These are phyloP conservation scores for Fusarium buharicum DNA, from an alignment of 2,329 filamentous ascomycete species.

Conservation along the genomic window DNA sequence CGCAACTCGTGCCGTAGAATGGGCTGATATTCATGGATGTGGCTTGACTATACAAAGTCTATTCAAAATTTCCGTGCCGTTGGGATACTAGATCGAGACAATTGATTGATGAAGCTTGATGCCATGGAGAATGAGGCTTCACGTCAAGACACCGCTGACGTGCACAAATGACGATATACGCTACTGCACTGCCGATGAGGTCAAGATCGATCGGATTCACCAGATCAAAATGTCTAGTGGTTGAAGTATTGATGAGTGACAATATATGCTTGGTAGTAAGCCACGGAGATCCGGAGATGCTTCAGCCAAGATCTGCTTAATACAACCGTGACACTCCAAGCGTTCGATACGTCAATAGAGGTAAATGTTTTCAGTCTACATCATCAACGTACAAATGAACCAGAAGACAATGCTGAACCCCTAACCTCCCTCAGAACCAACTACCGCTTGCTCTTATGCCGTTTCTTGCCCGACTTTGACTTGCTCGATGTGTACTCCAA, in stretches of 20 bases:
- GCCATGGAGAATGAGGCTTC: neutral
- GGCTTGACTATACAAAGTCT: slow-evolving; percentile 27
- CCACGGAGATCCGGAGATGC: neutral
- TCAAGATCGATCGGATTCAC: too few species aligned
- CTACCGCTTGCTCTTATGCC: slow-evolving; percentile 42
- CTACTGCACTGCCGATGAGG: too few species aligned
- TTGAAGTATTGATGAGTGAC: neutral
- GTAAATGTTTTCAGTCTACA: neutral
- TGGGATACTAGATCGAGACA: slow-evolving; percentile 4
- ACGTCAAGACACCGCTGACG: too few species aligned
- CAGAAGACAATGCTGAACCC: neutral
- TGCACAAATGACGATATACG: too few species aligned
- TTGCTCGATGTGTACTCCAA: slow-evolving; percentile 47
- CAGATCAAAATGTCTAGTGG: neutral
- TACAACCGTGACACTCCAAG: neutral
- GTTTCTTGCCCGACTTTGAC: slow-evolving; percentile 44
- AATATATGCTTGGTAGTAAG: neutral
- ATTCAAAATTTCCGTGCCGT: neutral
- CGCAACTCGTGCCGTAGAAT: slow-evolving; percentile 26
- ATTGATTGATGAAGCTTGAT: neutral
- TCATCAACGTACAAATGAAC: slow-evolving; percentile 5
- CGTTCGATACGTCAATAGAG: too few species aligned
- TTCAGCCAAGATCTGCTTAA: neutral
- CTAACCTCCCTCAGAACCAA: neutral
- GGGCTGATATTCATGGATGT: slow-evolving; percentile 26